These are phyloP conservation scores for Gloeostereum incarnatum DNA, from an alignment of 768 basidiomycete species.

Conservation along the genomic window DNA sequence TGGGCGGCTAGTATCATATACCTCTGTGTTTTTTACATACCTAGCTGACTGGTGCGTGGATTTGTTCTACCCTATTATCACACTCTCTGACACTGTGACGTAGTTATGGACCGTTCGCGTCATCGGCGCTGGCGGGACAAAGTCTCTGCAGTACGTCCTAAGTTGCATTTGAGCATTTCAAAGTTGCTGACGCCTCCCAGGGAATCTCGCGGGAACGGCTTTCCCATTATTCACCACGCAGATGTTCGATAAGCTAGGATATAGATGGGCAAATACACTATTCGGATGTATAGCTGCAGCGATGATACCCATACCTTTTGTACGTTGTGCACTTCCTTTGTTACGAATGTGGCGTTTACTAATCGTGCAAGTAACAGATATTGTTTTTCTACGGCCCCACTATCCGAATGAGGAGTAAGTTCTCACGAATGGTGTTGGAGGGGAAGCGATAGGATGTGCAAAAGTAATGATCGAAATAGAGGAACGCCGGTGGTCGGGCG, in stretches of 20 bases:
- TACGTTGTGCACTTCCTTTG: slow-evolving; percentile 17
- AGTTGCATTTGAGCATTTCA: not conserved
- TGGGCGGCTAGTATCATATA: slow-evolving; percentile 46
- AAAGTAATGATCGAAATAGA: too few relatives aligned
- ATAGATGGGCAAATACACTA: slow-evolving; percentile 52
- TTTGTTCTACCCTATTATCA: not conserved
- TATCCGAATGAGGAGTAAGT: slow-evolving; percentile 29
- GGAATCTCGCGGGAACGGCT: slow-evolving; percentile 37
- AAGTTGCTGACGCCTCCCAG: slow-evolving; percentile 15
- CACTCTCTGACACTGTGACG: not conserved
- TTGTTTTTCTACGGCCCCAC: slow-evolving; percentile 32
- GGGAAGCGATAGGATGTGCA: too few relatives aligned
- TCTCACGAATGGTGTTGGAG: slow-evolving; percentile 26
- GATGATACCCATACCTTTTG: slow-evolving; percentile 55
- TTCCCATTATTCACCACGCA: slow-evolving; percentile 58
- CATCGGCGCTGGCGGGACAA: slow-evolving; percentile 61
- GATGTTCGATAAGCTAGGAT: slow-evolving; percentile 48
- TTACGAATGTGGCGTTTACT: not conserved
- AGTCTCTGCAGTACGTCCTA: slow-evolving; percentile 42
- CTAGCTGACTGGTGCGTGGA: slow-evolving; percentile 50
- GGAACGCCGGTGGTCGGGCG: too few relatives aligned
- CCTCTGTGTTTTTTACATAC: slow-evolving; percentile 48
- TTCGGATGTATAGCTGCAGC: slow-evolving; percentile 41
- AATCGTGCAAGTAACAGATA: slow-evolving; percentile 16
- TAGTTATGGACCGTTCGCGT: slow-evolving; percentile 54